phyloP scores from a whole-genome alignment of 345 rosid genomes.

The Salix arbutifolia region DNA sequence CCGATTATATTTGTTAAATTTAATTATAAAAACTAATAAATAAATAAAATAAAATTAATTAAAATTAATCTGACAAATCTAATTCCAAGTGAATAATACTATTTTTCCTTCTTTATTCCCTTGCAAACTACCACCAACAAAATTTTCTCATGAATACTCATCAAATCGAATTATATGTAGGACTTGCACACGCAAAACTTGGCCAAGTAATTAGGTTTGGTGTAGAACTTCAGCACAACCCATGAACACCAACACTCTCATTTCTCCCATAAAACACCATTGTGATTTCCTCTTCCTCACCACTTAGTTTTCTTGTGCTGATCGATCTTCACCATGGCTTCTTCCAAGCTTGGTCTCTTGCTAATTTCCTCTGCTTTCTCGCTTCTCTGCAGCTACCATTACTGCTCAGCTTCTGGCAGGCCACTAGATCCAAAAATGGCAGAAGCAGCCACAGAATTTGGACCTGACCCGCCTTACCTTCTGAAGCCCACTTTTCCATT shows the following conservation, averaged over 20 bases:
- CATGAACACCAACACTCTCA: background rate
- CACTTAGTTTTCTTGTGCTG: background rate
- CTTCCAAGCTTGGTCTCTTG: background rate
- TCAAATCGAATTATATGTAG: no score
- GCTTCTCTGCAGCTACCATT: background rate
- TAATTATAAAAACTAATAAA: no score
- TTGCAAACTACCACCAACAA: no score
- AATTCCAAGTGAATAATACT: no score
- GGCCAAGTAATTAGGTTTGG: background rate
- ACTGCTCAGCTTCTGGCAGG: background rate
- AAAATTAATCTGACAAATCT: no score
- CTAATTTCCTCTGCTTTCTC: background rate
- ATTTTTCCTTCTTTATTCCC: no score
- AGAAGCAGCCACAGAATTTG: constrained; percentile 1
- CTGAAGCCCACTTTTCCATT: background rate
- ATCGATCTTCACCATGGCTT: background rate
- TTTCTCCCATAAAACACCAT: background rate
- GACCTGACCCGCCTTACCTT: background rate
- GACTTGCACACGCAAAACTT: background rate
- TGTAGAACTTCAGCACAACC: constrained; percentile 11
- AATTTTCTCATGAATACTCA: no score
- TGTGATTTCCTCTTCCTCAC: background rate
- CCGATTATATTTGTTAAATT: no score
- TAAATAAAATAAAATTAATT: no score
- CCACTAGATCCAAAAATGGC: background rate